These are phyloP conservation scores for Chondrus crispus DNA, from an alignment of 23 red algal species.

Conservation along the genomic window DNA sequence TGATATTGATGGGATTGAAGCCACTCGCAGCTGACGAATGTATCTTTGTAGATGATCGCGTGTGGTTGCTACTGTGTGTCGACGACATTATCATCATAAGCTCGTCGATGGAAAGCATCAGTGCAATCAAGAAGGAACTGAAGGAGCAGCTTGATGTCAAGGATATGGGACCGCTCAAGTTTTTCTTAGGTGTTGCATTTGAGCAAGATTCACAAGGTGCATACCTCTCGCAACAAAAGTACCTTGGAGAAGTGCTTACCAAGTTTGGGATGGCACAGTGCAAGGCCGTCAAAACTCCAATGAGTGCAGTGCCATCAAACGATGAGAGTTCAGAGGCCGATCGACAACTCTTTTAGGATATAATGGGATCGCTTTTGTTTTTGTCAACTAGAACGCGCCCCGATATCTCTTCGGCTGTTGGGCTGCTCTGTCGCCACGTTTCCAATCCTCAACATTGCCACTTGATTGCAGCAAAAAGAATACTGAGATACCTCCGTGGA, in stretches of 20 bases:
- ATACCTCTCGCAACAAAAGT: background rate
- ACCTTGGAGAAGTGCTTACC: background rate
- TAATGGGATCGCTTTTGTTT: background rate
- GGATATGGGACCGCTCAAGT: background rate
- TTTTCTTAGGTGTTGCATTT: background rate
- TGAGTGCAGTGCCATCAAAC: background rate
- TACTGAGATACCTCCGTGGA: background rate
- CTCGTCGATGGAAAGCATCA: background rate
- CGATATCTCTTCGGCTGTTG: background rate
- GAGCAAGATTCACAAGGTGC: background rate
- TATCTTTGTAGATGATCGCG: background rate
- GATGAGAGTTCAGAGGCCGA: background rate
- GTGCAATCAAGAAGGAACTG: background rate
- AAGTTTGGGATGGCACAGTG: background rate
- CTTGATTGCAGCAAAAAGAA: background rate
- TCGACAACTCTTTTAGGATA: background rate
- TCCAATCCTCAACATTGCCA: background rate
- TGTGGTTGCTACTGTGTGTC: background rate
- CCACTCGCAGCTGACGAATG: background rate
- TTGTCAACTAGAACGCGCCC: background rate
- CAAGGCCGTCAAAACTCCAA: background rate
- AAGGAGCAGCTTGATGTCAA: background rate
- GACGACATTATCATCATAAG: background rate
- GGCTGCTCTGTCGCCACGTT: background rate
- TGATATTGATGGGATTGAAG: background rate